phyloP scores from a whole-genome alignment of 116 monocot species.

The Cymodocea nodosa region DNA sequence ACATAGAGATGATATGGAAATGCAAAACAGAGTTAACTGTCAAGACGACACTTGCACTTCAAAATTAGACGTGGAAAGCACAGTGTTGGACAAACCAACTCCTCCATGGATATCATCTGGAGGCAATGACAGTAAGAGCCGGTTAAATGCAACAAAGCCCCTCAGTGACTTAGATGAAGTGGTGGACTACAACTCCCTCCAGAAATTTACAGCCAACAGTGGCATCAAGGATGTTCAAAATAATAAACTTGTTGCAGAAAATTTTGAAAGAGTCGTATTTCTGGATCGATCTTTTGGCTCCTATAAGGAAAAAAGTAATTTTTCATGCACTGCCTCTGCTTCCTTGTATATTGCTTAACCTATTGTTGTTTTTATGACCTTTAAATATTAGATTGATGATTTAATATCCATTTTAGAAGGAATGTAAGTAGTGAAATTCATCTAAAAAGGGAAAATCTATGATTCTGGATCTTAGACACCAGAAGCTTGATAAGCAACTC shows the following conservation, averaged over 20 bases:
- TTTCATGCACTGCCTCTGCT: background rate
- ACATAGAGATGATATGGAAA: conserved; percentile 26
- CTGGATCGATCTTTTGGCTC: conserved; percentile 21
- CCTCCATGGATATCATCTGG: conserved; percentile 12
- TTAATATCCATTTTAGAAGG: too few species aligned
- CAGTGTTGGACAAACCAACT: conserved; percentile 5
- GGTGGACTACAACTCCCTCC: conserved; percentile 10
- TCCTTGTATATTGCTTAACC: conserved; percentile 1
- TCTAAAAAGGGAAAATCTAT: too few species aligned
- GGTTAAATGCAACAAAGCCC: conserved; percentile 7
- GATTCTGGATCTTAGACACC: too few species aligned
- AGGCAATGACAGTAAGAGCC: conserved; percentile 10
- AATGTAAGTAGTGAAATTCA: too few species aligned
- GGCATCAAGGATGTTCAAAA: conserved; percentile 9
- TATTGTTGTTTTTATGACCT: background rate
- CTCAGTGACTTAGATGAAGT: conserved; percentile 5
- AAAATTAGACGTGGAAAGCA: conserved; percentile 5
- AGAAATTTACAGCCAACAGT: conserved; percentile 7
- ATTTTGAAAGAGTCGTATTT: conserved; percentile 28
- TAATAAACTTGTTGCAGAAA: conserved; percentile 20
- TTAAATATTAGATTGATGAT: background rate
- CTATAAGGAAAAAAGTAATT: conserved; percentile 25
- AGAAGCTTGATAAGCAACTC: too few species aligned
- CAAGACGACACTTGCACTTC: conserved; percentile 13
- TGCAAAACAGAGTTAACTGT: conserved; percentile 8